A percentile compares a stretch with the other conserved stretches of the same genome.
These are phyloP conservation scores for Monosporascus sp. DNA, from an alignment of 2,329 filamentous ascomycete species.

Conservation along the genomic window DNA sequence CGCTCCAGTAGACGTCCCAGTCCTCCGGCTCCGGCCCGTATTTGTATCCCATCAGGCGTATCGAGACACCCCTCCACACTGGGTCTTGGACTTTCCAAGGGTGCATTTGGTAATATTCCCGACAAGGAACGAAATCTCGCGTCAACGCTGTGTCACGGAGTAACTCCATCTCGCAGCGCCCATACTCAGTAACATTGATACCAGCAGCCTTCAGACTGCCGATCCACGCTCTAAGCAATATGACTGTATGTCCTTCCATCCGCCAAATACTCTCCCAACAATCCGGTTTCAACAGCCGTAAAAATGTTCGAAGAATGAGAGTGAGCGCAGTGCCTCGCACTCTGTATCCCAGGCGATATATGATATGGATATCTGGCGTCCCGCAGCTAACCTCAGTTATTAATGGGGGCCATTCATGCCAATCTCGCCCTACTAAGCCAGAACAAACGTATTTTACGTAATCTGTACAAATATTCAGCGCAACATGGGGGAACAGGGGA, in stretches of 20 bases:
- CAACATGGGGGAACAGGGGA: background rate
- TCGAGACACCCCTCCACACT: background rate
- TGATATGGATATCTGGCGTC: background rate
- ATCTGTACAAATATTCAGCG: background rate
- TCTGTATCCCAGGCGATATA: accelerated
- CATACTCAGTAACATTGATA: conserved; percentile 4
- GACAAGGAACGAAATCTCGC: background rate
- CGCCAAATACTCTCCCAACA: background rate
- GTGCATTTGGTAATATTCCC: background rate
- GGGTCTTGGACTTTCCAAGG: background rate
- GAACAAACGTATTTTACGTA: no score
- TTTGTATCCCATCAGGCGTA: conserved; percentile 3
- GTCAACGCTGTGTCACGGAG: background rate
- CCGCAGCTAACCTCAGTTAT: background rate
- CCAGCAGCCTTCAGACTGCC: conserved; percentile 1
- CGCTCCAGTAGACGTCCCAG: conserved; percentile 12
- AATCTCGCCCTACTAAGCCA: background rate
- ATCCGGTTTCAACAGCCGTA: background rate
- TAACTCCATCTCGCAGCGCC: conserved; percentile 2
- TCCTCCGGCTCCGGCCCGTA: conserved; percentile 11
- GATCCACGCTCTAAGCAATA: conserved; percentile 1
- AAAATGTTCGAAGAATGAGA: no score
- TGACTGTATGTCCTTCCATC: background rate
- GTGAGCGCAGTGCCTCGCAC: no score
- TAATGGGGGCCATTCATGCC: background rate